These are phyloP conservation scores for Picea glauca DNA, from an alignment of 75 land plant species.

Conservation along the genomic window DNA sequence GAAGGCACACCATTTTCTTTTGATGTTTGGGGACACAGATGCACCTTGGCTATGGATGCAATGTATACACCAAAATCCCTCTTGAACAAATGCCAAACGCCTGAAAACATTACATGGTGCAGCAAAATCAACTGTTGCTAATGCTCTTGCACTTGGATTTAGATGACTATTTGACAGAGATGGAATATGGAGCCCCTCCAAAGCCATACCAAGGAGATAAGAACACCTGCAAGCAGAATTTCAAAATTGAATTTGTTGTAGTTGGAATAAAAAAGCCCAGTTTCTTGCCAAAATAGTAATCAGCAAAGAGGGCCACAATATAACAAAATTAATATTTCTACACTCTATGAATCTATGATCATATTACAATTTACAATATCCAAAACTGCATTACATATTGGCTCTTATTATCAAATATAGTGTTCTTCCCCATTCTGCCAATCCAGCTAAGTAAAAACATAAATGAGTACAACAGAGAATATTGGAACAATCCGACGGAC, in stretches of 20 bases:
- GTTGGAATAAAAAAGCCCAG: neutral
- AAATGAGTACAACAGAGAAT: neutral
- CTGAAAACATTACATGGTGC: neutral
- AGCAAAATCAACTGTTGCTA: slow-evolving; percentile 4
- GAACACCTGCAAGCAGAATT: slow-evolving; percentile 1
- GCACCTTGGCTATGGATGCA: neutral
- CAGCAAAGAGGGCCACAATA: neutral
- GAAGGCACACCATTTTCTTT: slow-evolving; percentile 10
- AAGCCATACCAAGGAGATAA: slow-evolving; percentile 4
- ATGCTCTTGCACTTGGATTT: neutral
- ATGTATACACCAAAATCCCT: neutral
- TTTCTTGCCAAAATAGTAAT: neutral
- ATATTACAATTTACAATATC: neutral
- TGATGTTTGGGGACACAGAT: neutral
- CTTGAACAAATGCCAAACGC: neutral
- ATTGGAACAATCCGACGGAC: too few species aligned
- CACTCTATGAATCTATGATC: neutral
- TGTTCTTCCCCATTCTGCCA: neutral
- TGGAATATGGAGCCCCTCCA: neutral
- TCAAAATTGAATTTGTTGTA: neutral
- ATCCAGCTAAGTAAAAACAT: neutral
- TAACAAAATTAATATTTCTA: neutral
- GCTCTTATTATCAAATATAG: neutral
- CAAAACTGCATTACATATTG: neutral
- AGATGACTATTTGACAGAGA: neutral